These are phyloP conservation scores for Coemansia sp. DNA, from an alignment of 192 early-diverging fungal genomes.

Conservation along the genomic window DNA sequence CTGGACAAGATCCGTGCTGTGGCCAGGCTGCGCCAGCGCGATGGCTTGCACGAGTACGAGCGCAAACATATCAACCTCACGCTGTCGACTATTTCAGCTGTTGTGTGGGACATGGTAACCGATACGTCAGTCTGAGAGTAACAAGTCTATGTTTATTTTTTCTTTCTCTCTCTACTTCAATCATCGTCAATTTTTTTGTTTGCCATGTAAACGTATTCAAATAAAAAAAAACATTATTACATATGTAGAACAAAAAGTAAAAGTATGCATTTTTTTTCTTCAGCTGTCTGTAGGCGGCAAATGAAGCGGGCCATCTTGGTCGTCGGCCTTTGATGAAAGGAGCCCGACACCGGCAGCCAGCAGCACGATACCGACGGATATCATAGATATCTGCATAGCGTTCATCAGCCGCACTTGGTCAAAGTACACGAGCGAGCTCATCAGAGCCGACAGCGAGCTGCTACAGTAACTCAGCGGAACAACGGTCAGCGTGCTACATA, in stretches of 20 bases:
- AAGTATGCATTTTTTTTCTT: not conserved
- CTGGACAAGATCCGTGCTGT: constrained; percentile 41
- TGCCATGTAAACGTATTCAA: not conserved
- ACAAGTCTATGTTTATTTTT: not conserved
- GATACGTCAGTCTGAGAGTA: not conserved
- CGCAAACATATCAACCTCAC: constrained; percentile 57
- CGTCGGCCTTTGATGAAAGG: constrained; percentile 59
- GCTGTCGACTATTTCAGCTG: constrained; percentile 53
- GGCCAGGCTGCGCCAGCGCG: constrained; percentile 33
- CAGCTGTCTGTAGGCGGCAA: constrained; percentile 20
- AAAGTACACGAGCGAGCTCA: constrained; percentile 82
- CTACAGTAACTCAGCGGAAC: constrained; percentile 77
- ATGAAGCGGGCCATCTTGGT: constrained; percentile 36
- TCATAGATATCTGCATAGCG: constrained; percentile 65
- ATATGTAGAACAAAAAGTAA: not conserved
- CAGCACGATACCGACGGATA: constrained; percentile 67
- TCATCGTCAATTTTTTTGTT: not conserved
- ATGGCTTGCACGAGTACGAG: constrained; percentile 52
- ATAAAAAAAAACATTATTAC: not conserved
- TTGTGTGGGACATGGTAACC: constrained; percentile 49
- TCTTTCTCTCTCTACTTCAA: not conserved
- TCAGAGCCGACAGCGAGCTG: constrained; percentile 71
- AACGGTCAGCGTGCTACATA: constrained; percentile 76
- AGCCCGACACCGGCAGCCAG: constrained; percentile 68
- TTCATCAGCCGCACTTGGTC: constrained; percentile 67